Evolutionary conservation across 2,329 filamentous ascomycete genomes (phyloP).

Genomic region (Phialophora macrospora): DNA sequence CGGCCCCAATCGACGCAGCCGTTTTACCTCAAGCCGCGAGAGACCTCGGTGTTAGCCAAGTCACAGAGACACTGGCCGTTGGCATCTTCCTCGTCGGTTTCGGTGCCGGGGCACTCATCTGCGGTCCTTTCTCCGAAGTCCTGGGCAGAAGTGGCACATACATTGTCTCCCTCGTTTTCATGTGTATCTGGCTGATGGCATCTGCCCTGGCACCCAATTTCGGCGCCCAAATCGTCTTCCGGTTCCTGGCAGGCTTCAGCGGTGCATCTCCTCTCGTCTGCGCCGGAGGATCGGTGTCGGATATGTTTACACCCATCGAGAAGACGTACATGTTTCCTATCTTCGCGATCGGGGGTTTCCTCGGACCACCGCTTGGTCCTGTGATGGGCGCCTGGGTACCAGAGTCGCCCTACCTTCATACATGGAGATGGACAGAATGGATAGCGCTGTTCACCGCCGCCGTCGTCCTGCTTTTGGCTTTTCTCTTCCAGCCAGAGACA

Average conservation of each 20-base stretch:
- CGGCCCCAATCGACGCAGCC: slow-evolving; percentile 56
- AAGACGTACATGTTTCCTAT: slow-evolving; percentile 49
- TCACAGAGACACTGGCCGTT: slow-evolving; percentile 52
- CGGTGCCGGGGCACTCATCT: slow-evolving; percentile 56
- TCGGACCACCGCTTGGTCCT: slow-evolving; percentile 15
- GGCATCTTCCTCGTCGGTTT: slow-evolving; percentile 50
- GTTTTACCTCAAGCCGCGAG: slow-evolving; percentile 47
- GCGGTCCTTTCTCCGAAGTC: slow-evolving; percentile 57
- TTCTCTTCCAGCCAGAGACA: slow-evolving; percentile 57
- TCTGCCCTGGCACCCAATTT: slow-evolving; percentile 55
- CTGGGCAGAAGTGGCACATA: slow-evolving; percentile 58
- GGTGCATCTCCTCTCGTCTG: slow-evolving; percentile 52
- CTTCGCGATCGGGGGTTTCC: slow-evolving; percentile 48
- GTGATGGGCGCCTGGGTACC: slow-evolving; percentile 52
- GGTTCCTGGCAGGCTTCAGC: slow-evolving; percentile 58
- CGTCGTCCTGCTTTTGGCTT: slow-evolving; percentile 42
- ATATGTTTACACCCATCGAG: slow-evolving; percentile 3
- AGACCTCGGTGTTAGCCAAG: slow-evolving; percentile 52
- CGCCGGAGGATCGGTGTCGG: slow-evolving; percentile 7
- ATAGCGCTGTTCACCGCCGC: slow-evolving; percentile 47
- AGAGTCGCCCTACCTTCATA: slow-evolving; percentile 41
- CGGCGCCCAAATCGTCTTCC: slow-evolving; percentile 53
- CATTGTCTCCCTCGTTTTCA: slow-evolving; percentile 52
- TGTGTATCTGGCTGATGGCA: slow-evolving; percentile 56
- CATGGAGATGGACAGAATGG: slow-evolving; percentile 57